Base-by-base conservation (phyloP, 352 stramenopile species). In the Phytophthora boehmeriae region DNA sequence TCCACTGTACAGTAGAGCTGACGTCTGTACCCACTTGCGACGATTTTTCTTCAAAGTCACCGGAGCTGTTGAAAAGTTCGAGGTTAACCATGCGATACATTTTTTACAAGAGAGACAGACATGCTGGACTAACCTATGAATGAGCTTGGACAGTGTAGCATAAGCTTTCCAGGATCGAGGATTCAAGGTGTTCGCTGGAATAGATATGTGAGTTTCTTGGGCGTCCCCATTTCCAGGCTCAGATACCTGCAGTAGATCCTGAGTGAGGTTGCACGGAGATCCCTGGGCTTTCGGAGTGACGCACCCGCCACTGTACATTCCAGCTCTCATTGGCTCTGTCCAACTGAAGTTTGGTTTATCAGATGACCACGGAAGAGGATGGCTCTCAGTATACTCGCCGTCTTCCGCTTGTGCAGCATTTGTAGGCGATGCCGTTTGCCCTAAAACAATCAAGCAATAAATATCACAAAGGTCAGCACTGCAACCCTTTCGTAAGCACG, bases 121-220 rank as follows among this genome's bases (percentile, higher is more conserved):
- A 48, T 42, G 20, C 1, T 35, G 13, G 9, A 42, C 41, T 45
- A 48, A 86, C 81, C 77, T 91, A 66, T 89, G 83, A 65, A 92
- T 83, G 51, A 90, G 67, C 59, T 80, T 87, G 9, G 83, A 92
- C 44, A 92, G 32, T 19, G 72, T 79, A n/a, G 83, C 86, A 47
- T 89, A 92, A n/a, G 78, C 78, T 55, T 91, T 80, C 82, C 82
- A 91, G 1, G 73, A 76, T 20, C 61, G 72, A 14, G 89, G 49
- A 22, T 83, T 84, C 47, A 83, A 51, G 39, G 70, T 83, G 36
- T 76, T 73, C 27, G 63, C 56, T 4, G 83, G 25, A 30, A 30
- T 49, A 1, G 14, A 54, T 30, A n/a, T 14, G 16, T 17, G 34
- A 47, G 41, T 27, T 47, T 35, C 32, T 54, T 64, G 48, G 16